Conservation (phyloP, 78 protist species). For the Cavenderia fasciculata region DNA sequence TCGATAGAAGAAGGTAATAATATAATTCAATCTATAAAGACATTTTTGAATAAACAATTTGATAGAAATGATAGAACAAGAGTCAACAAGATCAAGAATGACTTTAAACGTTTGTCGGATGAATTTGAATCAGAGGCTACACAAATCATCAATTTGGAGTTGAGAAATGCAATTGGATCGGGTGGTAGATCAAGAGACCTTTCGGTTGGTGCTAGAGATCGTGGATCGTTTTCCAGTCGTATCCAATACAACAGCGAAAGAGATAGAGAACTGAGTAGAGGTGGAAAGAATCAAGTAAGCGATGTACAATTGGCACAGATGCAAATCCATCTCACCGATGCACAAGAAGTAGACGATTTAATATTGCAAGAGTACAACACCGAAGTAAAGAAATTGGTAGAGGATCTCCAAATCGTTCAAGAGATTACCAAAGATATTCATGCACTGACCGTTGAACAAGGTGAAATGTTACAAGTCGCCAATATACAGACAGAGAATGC, state of each 20-base stretch:
- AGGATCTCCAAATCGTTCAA: not conserved
- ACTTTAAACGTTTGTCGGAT: constrained; percentile 8
- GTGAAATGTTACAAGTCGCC: constrained; percentile 9
- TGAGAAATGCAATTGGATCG: constrained; percentile 62
- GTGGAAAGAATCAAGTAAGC: not conserved
- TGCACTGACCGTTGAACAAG: constrained; percentile 22
- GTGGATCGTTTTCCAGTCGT: constrained; percentile 32
- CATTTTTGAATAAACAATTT: not conserved
- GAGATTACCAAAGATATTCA: constrained; percentile 48
- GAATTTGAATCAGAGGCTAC: constrained; percentile 61
- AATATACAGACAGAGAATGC: not conserved
- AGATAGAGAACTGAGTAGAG: not conserved
- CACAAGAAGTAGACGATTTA: constrained; percentile 32
- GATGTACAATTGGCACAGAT: not conserved
- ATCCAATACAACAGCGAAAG: not conserved
- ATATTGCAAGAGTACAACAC: constrained; percentile 44
- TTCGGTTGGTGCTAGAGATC: constrained; percentile 16
- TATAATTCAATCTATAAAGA: not conserved
- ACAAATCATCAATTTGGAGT: constrained; percentile 14
- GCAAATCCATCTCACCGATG: constrained; percentile 19
- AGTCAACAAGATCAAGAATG: constrained; percentile 3
- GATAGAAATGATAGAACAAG: constrained; percentile 37
- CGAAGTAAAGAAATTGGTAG: constrained; percentile 30
- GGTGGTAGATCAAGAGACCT: constrained; percentile 38
- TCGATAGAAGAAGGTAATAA: constrained; percentile 21